Percentiles rank a stretch among this genome's conserved stretches.
phyloP scores from a whole-genome alignment of 352 stramenopile species.

The Phytopythium vexans region DNA sequence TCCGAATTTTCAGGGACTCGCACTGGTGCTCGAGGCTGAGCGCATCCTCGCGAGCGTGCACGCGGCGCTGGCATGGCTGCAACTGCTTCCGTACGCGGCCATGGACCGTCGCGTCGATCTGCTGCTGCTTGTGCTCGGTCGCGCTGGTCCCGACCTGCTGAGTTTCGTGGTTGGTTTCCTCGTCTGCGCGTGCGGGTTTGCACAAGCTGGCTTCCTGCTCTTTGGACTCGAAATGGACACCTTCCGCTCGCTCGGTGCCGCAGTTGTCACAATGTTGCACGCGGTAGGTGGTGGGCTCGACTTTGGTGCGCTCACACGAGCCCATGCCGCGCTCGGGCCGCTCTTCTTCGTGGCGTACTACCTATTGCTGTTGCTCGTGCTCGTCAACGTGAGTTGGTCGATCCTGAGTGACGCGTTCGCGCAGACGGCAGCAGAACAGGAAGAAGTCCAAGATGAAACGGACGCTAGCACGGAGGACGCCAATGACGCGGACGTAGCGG shows the following conservation, averaged over 20 bases:
- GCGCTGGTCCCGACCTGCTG: constrained; percentile 46
- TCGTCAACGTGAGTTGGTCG: constrained; percentile 73
- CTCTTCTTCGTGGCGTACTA: constrained; percentile 76
- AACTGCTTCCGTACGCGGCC: constrained; percentile 70
- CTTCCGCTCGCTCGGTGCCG: constrained; percentile 50
- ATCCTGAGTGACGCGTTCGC: constrained; percentile 78
- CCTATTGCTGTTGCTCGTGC: constrained; percentile 57
- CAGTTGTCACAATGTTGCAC: constrained; percentile 58
- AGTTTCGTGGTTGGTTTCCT: constrained; percentile 65
- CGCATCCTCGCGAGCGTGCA: constrained; percentile 41
- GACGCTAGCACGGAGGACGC: constrained; percentile 4
- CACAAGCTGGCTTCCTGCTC: constrained; percentile 59
- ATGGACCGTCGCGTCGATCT: constrained; percentile 60
- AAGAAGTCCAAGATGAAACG: constrained; percentile 46
- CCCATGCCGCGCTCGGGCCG: constrained; percentile 46
- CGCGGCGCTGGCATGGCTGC: constrained; percentile 54
- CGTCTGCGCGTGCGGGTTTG: constrained; percentile 56
- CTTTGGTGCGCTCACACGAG: constrained; percentile 36
- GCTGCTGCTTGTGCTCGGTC: constrained; percentile 44
- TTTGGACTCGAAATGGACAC: constrained; percentile 49
- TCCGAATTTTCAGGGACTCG: constrained; percentile 36
- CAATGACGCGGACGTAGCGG: constrained; percentile 22
- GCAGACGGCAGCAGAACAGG: constrained; percentile 61
- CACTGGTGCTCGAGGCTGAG: constrained; percentile 33
- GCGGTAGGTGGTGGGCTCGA: constrained; percentile 56